These are phyloP conservation scores for Pelargonium fulgidum DNA, from an alignment of 441 rosid species.

Conservation along the genomic window DNA sequence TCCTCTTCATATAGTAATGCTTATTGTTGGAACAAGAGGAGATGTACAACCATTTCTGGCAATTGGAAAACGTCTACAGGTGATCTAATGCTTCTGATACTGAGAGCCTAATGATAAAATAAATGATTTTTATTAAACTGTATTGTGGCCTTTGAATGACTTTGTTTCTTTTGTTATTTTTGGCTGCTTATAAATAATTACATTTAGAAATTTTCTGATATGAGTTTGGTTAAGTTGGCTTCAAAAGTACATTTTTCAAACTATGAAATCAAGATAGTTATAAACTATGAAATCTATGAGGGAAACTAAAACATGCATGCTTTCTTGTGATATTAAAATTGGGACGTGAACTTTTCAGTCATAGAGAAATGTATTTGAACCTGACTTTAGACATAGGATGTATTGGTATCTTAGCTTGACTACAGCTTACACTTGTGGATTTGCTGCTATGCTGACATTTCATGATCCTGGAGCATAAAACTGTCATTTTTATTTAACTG, in stretches of 20 bases:
- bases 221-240: no score
- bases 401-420: background rate
- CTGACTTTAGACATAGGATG: background rate
- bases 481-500: background rate
- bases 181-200: no score
- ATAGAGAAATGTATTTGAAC: background rate
- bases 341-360: no score
- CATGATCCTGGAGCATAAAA: background rate
- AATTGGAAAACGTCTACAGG: conserved; percentile 92
- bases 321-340: no score
- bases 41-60: conserved; percentile 99
- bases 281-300: no score
- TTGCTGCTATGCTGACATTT: background rate
- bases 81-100: conserved; percentile 16
- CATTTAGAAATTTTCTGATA: no score
- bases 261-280: no score
- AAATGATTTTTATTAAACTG: background rate
- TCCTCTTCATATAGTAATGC: conserved; percentile 87
- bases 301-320: no score
- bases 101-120: background rate
- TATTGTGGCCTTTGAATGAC: no score
- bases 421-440: background rate
- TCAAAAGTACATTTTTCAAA: no score
- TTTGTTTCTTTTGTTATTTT: no score
- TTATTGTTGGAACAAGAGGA: conserved; percentile 96